Base-by-base conservation (phyloP, 2,329 filamentous ascomycete genomes). In the Harringtonia lauricola region DNA sequence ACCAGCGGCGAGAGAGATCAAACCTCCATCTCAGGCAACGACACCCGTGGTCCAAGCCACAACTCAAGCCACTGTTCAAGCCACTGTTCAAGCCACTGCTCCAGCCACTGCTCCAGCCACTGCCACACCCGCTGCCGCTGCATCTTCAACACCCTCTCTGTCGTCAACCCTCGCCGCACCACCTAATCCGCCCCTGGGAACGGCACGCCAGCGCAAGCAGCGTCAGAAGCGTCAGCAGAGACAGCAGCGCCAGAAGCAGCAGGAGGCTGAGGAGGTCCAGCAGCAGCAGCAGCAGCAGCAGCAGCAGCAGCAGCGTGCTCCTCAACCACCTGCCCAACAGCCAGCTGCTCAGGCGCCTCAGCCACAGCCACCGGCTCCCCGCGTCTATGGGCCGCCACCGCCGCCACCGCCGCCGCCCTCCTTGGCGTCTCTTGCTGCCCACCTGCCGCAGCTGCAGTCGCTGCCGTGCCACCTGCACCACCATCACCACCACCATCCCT, bases 171-270 rank as follows among this genome's bases (percentile, higher is more conserved):
- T 46, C 34, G 42, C 41, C n/a, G 24, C 29, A 26, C 34, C 41
- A 3, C 43, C 44, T 3, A 45, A 26, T 8, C 39, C 42, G 9
- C 50, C 49, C 8, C 42, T 47, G 2, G 50, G 50, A 14, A 52
- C 50, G 3, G 47, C 50, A 1, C 48, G 50, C 3, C 50, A 52
- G 36, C 48, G 50, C 1, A 52, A 51, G 37, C 50, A 52, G 36
- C 47, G 50, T 12, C 48, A 49, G 44, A 52, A 51, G 29, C 50
- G 50, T 3, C 48, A 49, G 41, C 50, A 47, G 42, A 28, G 49
- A 4, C 48, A 49, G 47, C 44, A 51, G 30, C 47, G 50, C 18
- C 45, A 48, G 42, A 49, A 47, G 26, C 40, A 42, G 33, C 48
- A 51, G 13, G 48, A 46, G 8, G 45, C 42, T 2, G 17, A 35